Evolutionary conservation across 257 asterid species (phyloP), one percentile per base, ranked within the genome.

Genomic region (Parsonsia alboflavescens): DNA sequence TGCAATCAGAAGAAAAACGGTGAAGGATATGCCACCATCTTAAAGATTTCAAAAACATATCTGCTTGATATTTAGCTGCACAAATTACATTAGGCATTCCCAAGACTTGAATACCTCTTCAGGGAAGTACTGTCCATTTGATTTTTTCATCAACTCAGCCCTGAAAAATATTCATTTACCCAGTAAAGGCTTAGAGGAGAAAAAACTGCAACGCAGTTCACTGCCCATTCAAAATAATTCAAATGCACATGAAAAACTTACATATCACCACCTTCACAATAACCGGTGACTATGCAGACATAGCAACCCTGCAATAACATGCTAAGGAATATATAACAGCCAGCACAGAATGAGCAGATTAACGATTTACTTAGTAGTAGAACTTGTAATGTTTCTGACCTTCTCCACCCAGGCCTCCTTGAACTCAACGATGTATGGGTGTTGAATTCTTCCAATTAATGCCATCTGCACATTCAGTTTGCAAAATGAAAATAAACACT

Each of bases 361-460:
- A 39, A 58, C 12, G 19, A 10, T 26, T 7, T 52, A 24, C 12
- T 15, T 21, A 11, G 13, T 21, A 16, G 19, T 52, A 48, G 26
- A 72, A 77, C 41, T n/a, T 42, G 59, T 70, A 2, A 46, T 77
- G 53, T 8, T 33, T 76, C 81, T 82, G 75, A 94, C 99, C 99
- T 95, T 95, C 86, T 95, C 99, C 46, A 95, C 99, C 99, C 99
- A 95, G 62, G 99, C 99, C 86, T 95, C 99, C 86, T 95, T 95
- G 80, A 78, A 95, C 82, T 92, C 98, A 74, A 95, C 98, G 57
- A 90, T 92, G 86, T 90, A 95, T 0, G 96, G 99, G 69, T 95
- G 99, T 72, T 87, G 90, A 84, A 95, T 84, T 69, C 97, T 86
- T 36, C 98, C 96, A 26, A 95, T 95, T 75, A 95, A 85, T 16